Percentiles rank a stretch among this genome's conserved stretches.
Evolutionary conservation across 106 monocot genomes (phyloP).

Genomic region (Chionographis japonica): DNA sequence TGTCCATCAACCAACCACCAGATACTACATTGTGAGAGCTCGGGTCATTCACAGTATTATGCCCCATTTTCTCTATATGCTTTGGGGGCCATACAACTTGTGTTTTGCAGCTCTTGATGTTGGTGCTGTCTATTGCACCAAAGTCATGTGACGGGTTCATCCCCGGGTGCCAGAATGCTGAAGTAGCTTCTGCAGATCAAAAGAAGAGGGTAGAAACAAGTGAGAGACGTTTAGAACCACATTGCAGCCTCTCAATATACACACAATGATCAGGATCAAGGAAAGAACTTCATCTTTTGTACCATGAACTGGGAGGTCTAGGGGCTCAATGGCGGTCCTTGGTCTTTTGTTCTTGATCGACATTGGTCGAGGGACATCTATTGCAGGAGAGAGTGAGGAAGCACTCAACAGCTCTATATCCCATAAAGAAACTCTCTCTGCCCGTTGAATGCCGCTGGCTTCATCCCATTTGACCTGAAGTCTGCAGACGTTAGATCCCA

Average conservation of each 20-base stretch:
- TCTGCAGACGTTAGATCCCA: background rate
- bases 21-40: background rate
- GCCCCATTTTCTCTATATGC: conserved; percentile 1
- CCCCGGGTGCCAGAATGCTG: conserved; percentile 24
- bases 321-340: conserved; percentile 10
- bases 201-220: background rate
- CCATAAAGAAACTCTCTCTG: conserved; percentile 57
- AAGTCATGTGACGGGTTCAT: conserved; percentile 5
- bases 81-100: conserved; percentile 11
- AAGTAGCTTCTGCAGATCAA: conserved; percentile 19
- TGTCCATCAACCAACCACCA: conserved; percentile 20
- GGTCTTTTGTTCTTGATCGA: conserved; percentile 27
- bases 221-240: no score
- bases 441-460: conserved; percentile 28
- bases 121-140: background rate
- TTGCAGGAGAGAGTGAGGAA: background rate
- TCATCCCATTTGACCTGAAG: conserved; percentile 66
- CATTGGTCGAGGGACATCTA: conserved; percentile 6
- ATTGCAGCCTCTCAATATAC: background rate
- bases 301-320: conserved; percentile 12
- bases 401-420: conserved; percentile 34
- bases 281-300: background rate
- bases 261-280: background rate
- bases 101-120: conserved; percentile 5
- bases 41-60: background rate